Percentiles rank a stretch among this genome's conserved stretches.
phyloP scores from a whole-genome alignment of 179 eudicot species.

The Nepenthes alata region DNA sequence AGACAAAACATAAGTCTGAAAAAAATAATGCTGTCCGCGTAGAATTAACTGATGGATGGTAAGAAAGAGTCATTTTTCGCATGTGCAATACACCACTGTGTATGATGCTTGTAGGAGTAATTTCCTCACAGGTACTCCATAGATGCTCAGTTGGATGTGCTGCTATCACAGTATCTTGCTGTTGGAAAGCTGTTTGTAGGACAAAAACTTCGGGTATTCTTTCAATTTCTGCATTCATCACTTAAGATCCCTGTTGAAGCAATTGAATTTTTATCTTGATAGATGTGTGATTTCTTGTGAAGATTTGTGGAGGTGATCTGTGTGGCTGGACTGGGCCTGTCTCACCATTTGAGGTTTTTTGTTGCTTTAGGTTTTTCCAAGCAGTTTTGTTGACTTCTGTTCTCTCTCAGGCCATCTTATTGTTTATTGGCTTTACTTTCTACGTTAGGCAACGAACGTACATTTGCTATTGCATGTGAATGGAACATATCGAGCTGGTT shows the following conservation, averaged over 20 bases:
- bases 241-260: not conserved
- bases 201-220: slow-evolving; percentile 74
- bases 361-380: slow-evolving; percentile 6
- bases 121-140: slow-evolving; percentile 45
- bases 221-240: slow-evolving; percentile 1
- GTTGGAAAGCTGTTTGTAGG: slow-evolving; percentile 75
- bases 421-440: slow-evolving; percentile 11
- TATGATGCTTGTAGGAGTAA: not conserved
- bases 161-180: slow-evolving; percentile 48
- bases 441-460: slow-evolving; percentile 47
- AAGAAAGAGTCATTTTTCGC: slow-evolving; percentile 10
- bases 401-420: not conserved
- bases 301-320: slow-evolving; percentile 87
- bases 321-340: slow-evolving; percentile 78
- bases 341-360: slow-evolving; percentile 74
- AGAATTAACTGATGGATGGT: slow-evolving; percentile 96
- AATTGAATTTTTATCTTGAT: slow-evolving; percentile 2
- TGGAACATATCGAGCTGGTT: slow-evolving; percentile 88
- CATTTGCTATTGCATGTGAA: slow-evolving; percentile 60
- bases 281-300: slow-evolving; percentile 16
- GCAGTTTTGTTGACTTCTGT: slow-evolving; percentile 1
- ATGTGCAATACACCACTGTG: not conserved
- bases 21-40: slow-evolving; percentile 22
- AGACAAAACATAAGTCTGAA: slow-evolving; percentile 18
- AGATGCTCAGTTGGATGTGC: slow-evolving; percentile 60